phyloP scores from a whole-genome alignment of 1,284 basidiomycete species.

The Chondrostereum purpureum region DNA sequence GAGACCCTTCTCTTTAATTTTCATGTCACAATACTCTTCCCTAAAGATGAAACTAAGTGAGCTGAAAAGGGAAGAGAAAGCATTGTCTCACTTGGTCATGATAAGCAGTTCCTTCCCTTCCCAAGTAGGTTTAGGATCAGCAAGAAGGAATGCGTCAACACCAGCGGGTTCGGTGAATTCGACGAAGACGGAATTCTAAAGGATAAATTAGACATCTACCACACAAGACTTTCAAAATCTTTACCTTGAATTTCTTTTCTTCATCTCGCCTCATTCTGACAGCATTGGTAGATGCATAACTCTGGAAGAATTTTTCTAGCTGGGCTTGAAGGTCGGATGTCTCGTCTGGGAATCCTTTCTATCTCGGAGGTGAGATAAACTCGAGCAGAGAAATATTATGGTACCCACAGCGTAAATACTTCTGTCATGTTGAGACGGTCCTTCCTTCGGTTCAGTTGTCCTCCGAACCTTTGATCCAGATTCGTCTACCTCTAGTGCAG shows the following conservation, averaged over 20 bases:
- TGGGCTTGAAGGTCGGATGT: slow-evolving; percentile 64
- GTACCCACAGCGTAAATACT: slow-evolving; percentile 78
- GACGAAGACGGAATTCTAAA: slow-evolving; percentile 87
- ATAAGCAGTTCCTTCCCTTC: slow-evolving; percentile 68
- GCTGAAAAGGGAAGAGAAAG: slow-evolving; percentile 1
- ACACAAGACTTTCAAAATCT: slow-evolving; percentile 12
- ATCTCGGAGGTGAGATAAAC: slow-evolving; percentile 8
- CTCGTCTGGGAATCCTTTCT: slow-evolving; percentile 91
- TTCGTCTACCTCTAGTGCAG: slow-evolving; percentile 74
- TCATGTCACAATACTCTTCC: slow-evolving; percentile 92
- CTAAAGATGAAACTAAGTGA: slow-evolving; percentile 31
- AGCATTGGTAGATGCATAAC: slow-evolving; percentile 79
- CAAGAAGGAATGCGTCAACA: slow-evolving; percentile 72
- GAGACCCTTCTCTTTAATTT: slow-evolving; percentile 93
- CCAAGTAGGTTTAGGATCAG: slow-evolving; percentile 76
- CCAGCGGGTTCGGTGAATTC: slow-evolving; percentile 79
- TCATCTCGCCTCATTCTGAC: slow-evolving; percentile 83
- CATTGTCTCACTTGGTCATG: slow-evolving; percentile 75
- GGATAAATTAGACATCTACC: neutral
- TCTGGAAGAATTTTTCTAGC: slow-evolving; percentile 79
- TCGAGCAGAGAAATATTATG: neutral
- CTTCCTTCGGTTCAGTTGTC: slow-evolving; percentile 63
- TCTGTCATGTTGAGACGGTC: slow-evolving; percentile 70
- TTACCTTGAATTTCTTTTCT: slow-evolving; percentile 79
- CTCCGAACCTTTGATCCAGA: slow-evolving; percentile 71